These are phyloP conservation scores for Myriosclerotinia duriaeana DNA, from an alignment of 2,329 filamentous ascomycete species.

Conservation along the genomic window DNA sequence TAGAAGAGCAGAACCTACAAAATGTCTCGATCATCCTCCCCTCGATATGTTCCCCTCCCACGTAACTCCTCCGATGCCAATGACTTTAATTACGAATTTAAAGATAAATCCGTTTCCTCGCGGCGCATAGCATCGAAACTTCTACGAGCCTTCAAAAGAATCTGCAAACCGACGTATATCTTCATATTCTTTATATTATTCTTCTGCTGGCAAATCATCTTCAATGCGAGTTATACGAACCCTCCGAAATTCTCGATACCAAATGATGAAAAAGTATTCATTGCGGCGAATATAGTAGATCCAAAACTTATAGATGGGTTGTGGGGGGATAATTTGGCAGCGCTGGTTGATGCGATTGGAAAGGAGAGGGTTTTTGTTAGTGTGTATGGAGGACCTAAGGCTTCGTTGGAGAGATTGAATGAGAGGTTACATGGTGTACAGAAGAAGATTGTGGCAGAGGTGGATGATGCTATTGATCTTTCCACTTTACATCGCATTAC, in stretches of 20 bases:
- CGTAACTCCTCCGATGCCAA: constrained; percentile 31
- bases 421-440: constrained; percentile 50
- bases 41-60: constrained; percentile 31
- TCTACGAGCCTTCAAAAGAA: constrained; percentile 27
- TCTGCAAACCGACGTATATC: constrained; percentile 35
- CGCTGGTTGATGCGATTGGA: constrained; percentile 65
- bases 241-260: constrained; percentile 47
- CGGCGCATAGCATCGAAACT: constrained; percentile 22
- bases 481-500: constrained; percentile 57
- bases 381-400: constrained; percentile 63
- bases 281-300: constrained; percentile 71
- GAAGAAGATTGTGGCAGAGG: constrained; percentile 50
- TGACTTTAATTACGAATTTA: constrained; percentile 28
- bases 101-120: constrained; percentile 32
- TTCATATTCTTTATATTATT: constrained; percentile 31
- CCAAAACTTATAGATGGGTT: constrained; percentile 60
- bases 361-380: constrained; percentile 68
- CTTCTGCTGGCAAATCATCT: constrained; percentile 33
- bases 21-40: constrained; percentile 34
- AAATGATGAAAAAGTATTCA: constrained; percentile 66
- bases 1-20: background rate
- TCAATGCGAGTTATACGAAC: constrained; percentile 48
- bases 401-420: constrained; percentile 55
- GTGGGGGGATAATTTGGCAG: constrained; percentile 62
- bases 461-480: constrained; percentile 53